phyloP scores from a whole-genome alignment of 345 rosid genomes.

The Abelmoschus esculentus region DNA sequence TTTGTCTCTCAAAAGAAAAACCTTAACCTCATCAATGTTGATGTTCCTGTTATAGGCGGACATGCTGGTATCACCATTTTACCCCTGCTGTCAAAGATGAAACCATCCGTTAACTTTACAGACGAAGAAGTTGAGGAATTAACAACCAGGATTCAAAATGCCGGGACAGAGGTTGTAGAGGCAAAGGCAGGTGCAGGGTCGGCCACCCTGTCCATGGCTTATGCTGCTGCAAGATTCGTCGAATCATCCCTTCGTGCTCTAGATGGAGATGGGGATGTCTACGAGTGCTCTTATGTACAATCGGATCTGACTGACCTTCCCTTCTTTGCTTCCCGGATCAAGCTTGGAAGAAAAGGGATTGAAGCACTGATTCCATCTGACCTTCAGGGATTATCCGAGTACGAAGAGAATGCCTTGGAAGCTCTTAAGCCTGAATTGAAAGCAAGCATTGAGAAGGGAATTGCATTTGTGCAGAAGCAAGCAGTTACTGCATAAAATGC shows the following conservation, averaged over 20 bases:
- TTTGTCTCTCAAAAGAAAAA: slow-evolving; percentile 85
- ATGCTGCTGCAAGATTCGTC: slow-evolving; percentile 91
- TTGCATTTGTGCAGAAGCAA: slow-evolving; percentile 62
- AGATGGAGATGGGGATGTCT: slow-evolving; percentile 81
- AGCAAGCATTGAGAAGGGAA: slow-evolving; percentile 84
- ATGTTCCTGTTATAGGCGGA: slow-evolving; percentile 92
- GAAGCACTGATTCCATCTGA: slow-evolving; percentile 73
- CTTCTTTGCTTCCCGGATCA: slow-evolving; percentile 85
- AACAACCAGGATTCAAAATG: slow-evolving; percentile 85
- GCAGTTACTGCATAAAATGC: slow-evolving; percentile 38
- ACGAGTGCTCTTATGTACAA: slow-evolving; percentile 75
- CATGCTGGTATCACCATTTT: slow-evolving; percentile 92
- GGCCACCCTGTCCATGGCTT: slow-evolving; percentile 97
- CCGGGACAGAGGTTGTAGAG: slow-evolving; percentile 93
- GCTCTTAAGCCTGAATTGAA: slow-evolving; percentile 69
- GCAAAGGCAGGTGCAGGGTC: slow-evolving; percentile 98
- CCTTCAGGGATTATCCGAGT: slow-evolving; percentile 62
- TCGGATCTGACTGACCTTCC: slow-evolving; percentile 73
- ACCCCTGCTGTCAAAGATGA: slow-evolving; percentile 77
- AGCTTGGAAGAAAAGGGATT: slow-evolving; percentile 75
- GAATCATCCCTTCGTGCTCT: slow-evolving; percentile 94
- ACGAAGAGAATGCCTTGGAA: slow-evolving; percentile 76
- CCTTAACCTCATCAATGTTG: slow-evolving; percentile 82
- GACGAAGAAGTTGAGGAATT: slow-evolving; percentile 67
- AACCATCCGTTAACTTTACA: slow-evolving; percentile 58